Percentiles rank a stretch among this genome's conserved stretches.
phyloP scores from a whole-genome alignment of 805 yeast genomes.

The Hyphopichia homilentoma region DNA sequence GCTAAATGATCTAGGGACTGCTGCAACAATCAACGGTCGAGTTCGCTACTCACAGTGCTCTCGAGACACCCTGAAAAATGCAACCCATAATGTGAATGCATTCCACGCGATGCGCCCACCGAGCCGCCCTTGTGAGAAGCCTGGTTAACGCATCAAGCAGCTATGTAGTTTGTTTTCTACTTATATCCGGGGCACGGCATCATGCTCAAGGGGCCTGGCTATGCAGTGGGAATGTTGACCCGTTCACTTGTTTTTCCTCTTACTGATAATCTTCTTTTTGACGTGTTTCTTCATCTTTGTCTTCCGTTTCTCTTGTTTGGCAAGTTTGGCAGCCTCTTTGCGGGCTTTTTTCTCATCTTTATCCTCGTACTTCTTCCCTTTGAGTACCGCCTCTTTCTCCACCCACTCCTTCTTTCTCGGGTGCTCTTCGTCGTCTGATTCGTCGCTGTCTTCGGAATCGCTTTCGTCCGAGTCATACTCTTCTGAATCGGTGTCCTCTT shows the following conservation, averaged over 20 bases:
- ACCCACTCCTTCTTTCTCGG: slow-evolving; percentile 32
- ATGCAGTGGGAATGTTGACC: no score
- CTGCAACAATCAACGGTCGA: no score
- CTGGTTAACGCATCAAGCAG: no score
- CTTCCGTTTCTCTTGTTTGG: slow-evolving; percentile 29
- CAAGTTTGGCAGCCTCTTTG: slow-evolving; percentile 31
- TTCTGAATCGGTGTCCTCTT: slow-evolving; percentile 21
- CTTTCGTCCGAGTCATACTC: slow-evolving; percentile 12
- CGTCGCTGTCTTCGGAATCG: slow-evolving; percentile 26
- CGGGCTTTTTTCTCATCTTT: slow-evolving; percentile 48
- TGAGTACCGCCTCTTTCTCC: slow-evolving; percentile 36
- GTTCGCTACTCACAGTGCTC: no score
- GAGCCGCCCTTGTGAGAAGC: no score
- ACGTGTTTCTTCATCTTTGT: slow-evolving; percentile 38
- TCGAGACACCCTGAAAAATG: no score
- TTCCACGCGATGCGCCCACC: no score
- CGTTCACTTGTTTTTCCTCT: slow-evolving; percentile 47
- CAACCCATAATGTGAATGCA: no score
- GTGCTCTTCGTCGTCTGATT: slow-evolving; percentile 31
- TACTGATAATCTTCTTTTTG: slow-evolving; percentile 48
- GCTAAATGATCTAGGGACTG: no score
- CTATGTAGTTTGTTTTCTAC: no score
- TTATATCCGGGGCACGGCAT: no score
- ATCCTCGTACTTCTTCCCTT: slow-evolving; percentile 67
- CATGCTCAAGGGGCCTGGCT: no score